phyloP scores from a whole-genome alignment of 805 yeast species.

The Lipomyces japonicus region DNA sequence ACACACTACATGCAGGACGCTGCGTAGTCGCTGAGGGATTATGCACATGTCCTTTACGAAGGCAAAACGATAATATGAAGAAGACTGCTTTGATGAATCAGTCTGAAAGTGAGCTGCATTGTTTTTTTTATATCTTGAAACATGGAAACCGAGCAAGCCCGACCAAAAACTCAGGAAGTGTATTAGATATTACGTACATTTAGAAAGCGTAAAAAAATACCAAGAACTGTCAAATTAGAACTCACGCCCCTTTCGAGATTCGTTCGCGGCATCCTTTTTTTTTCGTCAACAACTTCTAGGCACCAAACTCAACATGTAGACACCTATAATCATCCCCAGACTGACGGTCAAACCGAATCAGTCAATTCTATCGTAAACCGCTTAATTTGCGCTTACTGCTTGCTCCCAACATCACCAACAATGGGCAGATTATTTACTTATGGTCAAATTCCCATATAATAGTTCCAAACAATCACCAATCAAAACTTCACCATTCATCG shows the following conservation, averaged over 20 bases:
- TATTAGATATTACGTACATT: too few species aligned
- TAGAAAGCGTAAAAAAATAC: too few species aligned
- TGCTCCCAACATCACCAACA: background rate
- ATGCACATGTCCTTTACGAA: background rate
- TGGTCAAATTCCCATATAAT: constrained; percentile 6
- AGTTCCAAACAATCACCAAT: background rate
- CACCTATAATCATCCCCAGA: background rate
- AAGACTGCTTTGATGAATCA: too few species aligned
- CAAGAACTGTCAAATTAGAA: too few species aligned
- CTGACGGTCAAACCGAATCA: background rate
- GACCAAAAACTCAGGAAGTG: too few species aligned
- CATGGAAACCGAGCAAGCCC: background rate
- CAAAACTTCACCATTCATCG: constrained; percentile 3
- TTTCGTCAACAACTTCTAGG: constrained; percentile 9
- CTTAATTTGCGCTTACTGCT: background rate
- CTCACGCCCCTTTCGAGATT: too few species aligned
- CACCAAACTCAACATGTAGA: constrained; percentile 2
- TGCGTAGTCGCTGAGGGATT: too few species aligned
- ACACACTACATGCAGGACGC: background rate
- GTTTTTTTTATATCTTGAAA: too few species aligned
- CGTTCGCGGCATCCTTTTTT: constrained; percentile 25
- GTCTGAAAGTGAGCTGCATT: too few species aligned
- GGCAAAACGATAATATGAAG: background rate
- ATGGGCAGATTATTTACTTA: constrained; percentile 1
- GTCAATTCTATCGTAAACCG: background rate